These are phyloP conservation scores for Euryodendron excelsum DNA, from an alignment of 148 eudicot genomes.

Conservation along the genomic window DNA sequence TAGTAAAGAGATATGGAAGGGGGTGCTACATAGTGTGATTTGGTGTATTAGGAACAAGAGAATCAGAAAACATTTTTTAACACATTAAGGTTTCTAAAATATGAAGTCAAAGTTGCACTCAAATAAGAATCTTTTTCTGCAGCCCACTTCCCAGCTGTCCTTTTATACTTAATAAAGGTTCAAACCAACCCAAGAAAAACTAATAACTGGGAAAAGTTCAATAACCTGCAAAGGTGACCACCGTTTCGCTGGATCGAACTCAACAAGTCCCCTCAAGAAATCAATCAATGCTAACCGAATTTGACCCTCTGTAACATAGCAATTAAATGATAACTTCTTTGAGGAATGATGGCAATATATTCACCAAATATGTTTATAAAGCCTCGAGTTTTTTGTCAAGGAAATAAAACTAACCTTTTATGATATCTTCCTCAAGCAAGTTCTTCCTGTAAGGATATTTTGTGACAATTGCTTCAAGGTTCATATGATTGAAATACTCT, in stretches of 20 bases:
- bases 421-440: conserved; percentile 66
- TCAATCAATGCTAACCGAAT: conserved; percentile 75
- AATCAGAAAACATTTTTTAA: too few relatives aligned
- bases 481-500: conserved; percentile 85
- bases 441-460: conserved; percentile 82
- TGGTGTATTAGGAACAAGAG: too few relatives aligned
- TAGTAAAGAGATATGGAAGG: not conserved
- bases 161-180: too few relatives aligned
- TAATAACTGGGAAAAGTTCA: conserved; percentile 1
- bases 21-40: too few relatives aligned
- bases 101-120: conserved; percentile 1
- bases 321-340: not conserved
- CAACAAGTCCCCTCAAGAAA: conserved; percentile 94
- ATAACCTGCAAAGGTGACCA: conserved; percentile 98
- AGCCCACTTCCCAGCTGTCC: not conserved
- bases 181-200: too few relatives aligned
- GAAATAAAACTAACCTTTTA: conserved; percentile 51
- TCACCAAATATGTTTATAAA: not conserved
- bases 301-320: conserved; percentile 62
- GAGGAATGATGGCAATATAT: not conserved
- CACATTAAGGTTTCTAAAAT: too few relatives aligned
- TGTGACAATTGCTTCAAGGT: conserved; percentile 81
- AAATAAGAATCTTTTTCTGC: not conserved
- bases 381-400: not conserved
- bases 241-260: conserved; percentile 93